These are phyloP conservation scores for Metschnikowia kunwiensis DNA, from an alignment of 805 yeast genomes.

Conservation along the genomic window DNA sequence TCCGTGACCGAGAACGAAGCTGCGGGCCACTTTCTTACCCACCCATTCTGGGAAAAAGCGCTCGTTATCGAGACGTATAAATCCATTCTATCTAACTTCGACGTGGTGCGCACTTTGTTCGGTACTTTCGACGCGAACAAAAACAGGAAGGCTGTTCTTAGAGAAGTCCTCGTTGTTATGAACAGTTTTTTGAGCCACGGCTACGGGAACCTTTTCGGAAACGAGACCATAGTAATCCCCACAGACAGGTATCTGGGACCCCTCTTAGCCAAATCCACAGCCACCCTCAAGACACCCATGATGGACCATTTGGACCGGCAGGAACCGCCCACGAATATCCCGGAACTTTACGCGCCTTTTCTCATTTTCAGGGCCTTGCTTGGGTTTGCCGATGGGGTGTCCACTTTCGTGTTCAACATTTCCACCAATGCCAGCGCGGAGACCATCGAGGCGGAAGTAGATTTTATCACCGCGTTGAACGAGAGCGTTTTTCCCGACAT, in stretches of 20 bases:
- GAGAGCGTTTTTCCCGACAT: constrained; percentile 28
- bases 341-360: constrained; percentile 56
- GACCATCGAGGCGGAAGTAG: constrained; percentile 32
- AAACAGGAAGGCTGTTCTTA: constrained; percentile 58
- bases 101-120: constrained; percentile 51
- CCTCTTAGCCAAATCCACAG: constrained; percentile 39
- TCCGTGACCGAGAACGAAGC: constrained; percentile 26
- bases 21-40: not conserved
- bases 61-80: constrained; percentile 71
- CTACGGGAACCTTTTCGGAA: constrained; percentile 23
- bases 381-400: constrained; percentile 65
- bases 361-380: constrained; percentile 54
- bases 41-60: constrained; percentile 62
- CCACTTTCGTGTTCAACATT: constrained; percentile 46
- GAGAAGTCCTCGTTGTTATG: constrained; percentile 46
- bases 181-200: constrained; percentile 25
- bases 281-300: constrained; percentile 51
- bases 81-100: constrained; percentile 55
- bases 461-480: constrained; percentile 33
- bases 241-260: constrained; percentile 19
- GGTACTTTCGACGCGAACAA: constrained; percentile 54
- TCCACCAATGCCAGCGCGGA: constrained; percentile 27
- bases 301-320: constrained; percentile 78
- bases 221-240: constrained; percentile 19
- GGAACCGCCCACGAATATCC: constrained; percentile 65